Evolutionary conservation across 2,329 filamentous ascomycete species (phyloP).

Genomic region (Dothideomycetes sp.): DNA sequence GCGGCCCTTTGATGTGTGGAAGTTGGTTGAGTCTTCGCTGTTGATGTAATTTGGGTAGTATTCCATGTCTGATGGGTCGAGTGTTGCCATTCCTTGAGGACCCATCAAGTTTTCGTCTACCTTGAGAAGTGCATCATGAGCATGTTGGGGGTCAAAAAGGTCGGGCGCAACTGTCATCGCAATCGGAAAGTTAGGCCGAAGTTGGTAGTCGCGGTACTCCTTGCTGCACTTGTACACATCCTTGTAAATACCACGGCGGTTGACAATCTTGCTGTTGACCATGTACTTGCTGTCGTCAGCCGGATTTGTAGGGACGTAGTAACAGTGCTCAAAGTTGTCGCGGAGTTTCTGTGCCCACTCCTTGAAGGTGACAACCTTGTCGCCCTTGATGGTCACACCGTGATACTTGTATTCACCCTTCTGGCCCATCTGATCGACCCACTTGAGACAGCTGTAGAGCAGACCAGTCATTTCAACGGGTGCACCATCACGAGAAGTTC

Average conservation of each 20-base stretch:
- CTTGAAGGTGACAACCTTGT: constrained; percentile 52
- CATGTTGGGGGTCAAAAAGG: constrained; percentile 70
- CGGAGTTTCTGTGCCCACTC: constrained; percentile 76
- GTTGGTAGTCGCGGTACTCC: constrained; percentile 94
- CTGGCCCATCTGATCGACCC: constrained; percentile 59
- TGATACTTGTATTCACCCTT: constrained; percentile 61
- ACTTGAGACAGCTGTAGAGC: constrained; percentile 76
- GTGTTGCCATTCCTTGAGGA: constrained; percentile 87
- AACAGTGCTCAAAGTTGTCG: constrained; percentile 81
- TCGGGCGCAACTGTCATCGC: constrained; percentile 90
- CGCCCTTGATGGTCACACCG: constrained; percentile 47
- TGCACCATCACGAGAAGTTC: constrained; percentile 92
- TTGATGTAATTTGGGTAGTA: constrained; percentile 94
- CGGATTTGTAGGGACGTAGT: constrained; percentile 65
- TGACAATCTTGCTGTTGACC: constrained; percentile 67
- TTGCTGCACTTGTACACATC: constrained; percentile 90
- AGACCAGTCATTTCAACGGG: constrained; percentile 92
- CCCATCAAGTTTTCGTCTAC: constrained; percentile 73
- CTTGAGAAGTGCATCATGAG: constrained; percentile 65
- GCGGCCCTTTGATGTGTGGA: constrained; percentile 81
- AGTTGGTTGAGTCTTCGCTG: constrained; percentile 83
- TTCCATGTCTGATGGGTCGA: constrained; percentile 85
- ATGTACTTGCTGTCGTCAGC: constrained; percentile 68
- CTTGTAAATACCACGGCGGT: constrained; percentile 95
- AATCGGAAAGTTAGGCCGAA: constrained; percentile 87